Base-by-base conservation (phyloP, 805 yeast genomes). In the Kuraishia cidri region DNA sequence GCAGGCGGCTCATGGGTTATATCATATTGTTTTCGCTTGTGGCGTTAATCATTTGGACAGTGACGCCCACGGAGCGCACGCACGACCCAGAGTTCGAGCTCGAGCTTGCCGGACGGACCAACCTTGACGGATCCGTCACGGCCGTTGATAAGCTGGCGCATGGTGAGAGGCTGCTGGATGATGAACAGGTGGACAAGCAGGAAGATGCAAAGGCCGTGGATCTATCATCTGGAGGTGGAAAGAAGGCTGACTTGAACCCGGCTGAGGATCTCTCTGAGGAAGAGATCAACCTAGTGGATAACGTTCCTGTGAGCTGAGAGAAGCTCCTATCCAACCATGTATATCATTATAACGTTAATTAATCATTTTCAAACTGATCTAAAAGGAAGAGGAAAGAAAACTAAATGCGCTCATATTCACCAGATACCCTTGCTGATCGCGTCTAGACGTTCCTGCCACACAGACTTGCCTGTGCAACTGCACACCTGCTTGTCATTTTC, bases 401-500 rank as follows among this genome's bases (percentile, higher is more conserved):
- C 28, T 41, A 15, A 31, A 38, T 16, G 48, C 40, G 23, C 43
- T 40, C 2, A 43, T 40, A 6, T 16, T 27, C 20, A 8, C 12
- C 13, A n/a, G n/a, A n/a, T n/a, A 6, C 92, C 92, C 41, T 70
- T 71, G 4, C 52, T 42, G 22, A 74, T 52, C 1, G 94, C 94
- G 47, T 86, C 95, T 31, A 63, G 56, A 35, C 97, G 67, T 55
- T 90, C 98, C 52, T 92, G 87, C 97, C 98, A 90, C 17, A 90
- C 75, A 0, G 95, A 84, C 65, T 87, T 86, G 12, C 98, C 98
- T 11, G 90, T 78, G 56, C 97, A 92, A 22, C 90, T 79, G 57
- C 98, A 90, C 2, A 90, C 94, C 38, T 77, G 77, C 58, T 90
- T 90, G 44, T 81, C 84, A 57, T 92, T 92, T 51, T 90, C 95